Evolutionary conservation across 2,329 filamentous ascomycete genomes (phyloP), one percentile per base, ranked within the genome.

Genomic region (Endoconidiophora polonica): DNA sequence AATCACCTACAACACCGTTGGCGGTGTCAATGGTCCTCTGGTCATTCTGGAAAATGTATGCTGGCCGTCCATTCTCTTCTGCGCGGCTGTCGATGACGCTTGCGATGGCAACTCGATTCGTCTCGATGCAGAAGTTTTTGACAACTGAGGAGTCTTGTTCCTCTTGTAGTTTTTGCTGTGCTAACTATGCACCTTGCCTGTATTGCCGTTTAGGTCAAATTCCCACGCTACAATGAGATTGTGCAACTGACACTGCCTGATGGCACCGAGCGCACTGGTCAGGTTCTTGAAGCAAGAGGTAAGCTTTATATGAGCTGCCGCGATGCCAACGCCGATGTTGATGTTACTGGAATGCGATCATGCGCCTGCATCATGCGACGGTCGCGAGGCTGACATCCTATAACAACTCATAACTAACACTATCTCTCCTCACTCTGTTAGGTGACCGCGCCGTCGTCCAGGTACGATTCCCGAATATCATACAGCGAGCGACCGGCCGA

Each of bases 261-360:
- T 81, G 91, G 91, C 66, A 83, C 86, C 45, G 80, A 90, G 69
- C 78, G 91, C 62, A 88, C 86, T 63, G 91, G 93, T 57, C 91
- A 96, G 68, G 91, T 98, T 58, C 73, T 98, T 59, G 93, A 98
- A 72, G 91, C 91, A 66, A 82, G 90, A 84, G 91, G 90, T 94
- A 70, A 61, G 62, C 29, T 57, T 53, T 45, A n/a, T 9, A 14
- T 5, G 5, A 33, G 39, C 4, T 10, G 12, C 7, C 18, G 18
- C 18, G 23, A 14, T 18, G 14, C 18, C 2, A 23, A 44, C 14
- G 23, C 9, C 29, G 43, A 14, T 5, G 2, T 33, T 44, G 14
- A 18, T 16, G 5, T 14, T 26, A 23, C n/a, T 18, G n/a, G 22
- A 46, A 46, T 46, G 44, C 44, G 44, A 46, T 37, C 16, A 7